Evolutionary conservation across 805 yeast species (phyloP), one percentile per base, ranked within the genome.

Genomic region (Ogataea saltuana): DNA sequence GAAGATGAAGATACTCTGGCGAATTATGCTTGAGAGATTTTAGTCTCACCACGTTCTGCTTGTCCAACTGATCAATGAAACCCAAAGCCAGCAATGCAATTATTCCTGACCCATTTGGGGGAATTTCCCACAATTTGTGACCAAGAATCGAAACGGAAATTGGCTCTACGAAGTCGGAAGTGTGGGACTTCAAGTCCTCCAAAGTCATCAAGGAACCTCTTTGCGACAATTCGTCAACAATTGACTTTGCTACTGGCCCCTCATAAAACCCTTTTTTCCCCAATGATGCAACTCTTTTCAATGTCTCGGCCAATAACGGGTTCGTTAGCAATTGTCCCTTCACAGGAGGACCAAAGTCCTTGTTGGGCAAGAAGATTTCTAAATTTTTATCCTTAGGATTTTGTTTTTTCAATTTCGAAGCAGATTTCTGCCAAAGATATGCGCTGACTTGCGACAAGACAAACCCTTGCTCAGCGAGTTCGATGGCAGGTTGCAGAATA

Each of bases 81-180:
- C 91, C 93, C 38, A 85, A 62, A 0, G 91, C 81, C 13, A 84
- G 65, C 38, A 86, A 66, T 0, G 90, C 93, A 33, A 86, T 85
- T 11, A 86, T 63, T 7, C 95, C 95, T 41, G 86, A 88, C 4
- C 91, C 88, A 61, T 81, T 85, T 11, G 95, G 95, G 9, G 95
- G 93, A 49, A 85, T 80, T 60, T 86, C 93, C 87, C 90, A 83
- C 19, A 86, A 68, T 21, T 70, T 72, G 37, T 73, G 69, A 9
- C 76, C 85, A 35, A 75, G 66, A 42, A 80, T 71, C 25, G 75
- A 72, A 41, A 76, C 61, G 13, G 65, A 64, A 15, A 85, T 76
- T 2, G 95, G 91, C 1, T 81, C 82, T 18, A 84, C 83, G 52
- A 77, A 72, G 0, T 83, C 72, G 1, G 89, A 75, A 0, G 72